phyloP scores from a whole-genome alignment of 495 filamentous ascomycete genomes.

The Xylaria palmicola region DNA sequence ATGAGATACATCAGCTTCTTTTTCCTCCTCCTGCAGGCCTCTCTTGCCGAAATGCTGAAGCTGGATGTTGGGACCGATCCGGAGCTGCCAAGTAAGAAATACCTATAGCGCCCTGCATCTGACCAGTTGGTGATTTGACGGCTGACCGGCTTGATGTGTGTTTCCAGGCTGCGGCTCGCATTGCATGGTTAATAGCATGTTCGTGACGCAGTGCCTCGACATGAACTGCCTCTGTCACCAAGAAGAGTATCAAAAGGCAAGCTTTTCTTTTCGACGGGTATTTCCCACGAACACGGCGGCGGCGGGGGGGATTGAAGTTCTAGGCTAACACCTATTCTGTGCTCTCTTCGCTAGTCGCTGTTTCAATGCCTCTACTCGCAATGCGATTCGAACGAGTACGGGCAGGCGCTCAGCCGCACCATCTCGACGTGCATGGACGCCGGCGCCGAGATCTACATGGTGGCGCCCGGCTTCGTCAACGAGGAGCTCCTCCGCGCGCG shows the following conservation, averaged over 20 bases:
- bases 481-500: slow-evolving; percentile 31
- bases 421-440: slow-evolving; percentile 28
- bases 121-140: background rate
- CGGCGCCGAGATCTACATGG: slow-evolving; percentile 33
- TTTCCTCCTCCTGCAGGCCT: slow-evolving; percentile 11
- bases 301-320: background rate
- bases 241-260: slow-evolving; percentile 29
- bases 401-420: slow-evolving; percentile 26
- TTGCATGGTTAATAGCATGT: slow-evolving; percentile 32
- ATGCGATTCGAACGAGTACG: slow-evolving; percentile 28
- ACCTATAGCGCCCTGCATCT: background rate
- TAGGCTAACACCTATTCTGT: background rate
- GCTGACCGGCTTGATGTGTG: slow-evolving; percentile 8
- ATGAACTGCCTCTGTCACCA: slow-evolving; percentile 29
- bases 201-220: slow-evolving; percentile 30
- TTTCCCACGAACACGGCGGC: no score
- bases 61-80: slow-evolving; percentile 19
- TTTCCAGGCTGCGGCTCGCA: slow-evolving; percentile 23
- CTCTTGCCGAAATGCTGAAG: slow-evolving; percentile 17
- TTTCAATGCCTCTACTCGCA: slow-evolving; percentile 33
- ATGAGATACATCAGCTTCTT: slow-evolving; percentile 22
- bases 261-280: background rate
- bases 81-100: slow-evolving; percentile 21
- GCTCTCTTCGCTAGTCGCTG: slow-evolving; percentile 19
- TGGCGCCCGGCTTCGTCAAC: slow-evolving; percentile 24